Evolutionary conservation across 768 basidiomycete genomes (phyloP).

Genomic region (Mycena epipterygia): DNA sequence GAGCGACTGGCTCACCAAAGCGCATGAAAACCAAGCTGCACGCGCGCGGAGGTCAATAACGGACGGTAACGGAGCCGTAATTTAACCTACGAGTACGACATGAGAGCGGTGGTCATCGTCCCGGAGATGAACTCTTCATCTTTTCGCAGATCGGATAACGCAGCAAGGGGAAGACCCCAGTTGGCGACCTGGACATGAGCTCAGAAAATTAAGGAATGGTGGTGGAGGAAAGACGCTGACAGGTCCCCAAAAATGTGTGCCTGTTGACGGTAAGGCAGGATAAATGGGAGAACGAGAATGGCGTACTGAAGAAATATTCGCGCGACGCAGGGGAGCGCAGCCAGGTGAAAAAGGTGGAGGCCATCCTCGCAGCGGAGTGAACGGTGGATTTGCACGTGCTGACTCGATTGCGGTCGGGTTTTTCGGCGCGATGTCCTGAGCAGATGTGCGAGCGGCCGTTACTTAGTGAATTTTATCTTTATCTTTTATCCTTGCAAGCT

Average conservation of each 20-base stretch:
- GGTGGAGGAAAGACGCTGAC: constrained; percentile 66
- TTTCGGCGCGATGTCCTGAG: too few relatives aligned
- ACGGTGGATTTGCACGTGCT: background rate
- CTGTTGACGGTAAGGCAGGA: constrained; percentile 53
- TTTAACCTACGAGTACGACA: constrained; percentile 88
- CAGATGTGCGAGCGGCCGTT: too few relatives aligned
- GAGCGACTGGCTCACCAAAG: constrained; percentile 71
- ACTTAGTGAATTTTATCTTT: too few relatives aligned
- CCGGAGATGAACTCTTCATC: constrained; percentile 98
- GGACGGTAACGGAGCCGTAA: constrained; percentile 12
- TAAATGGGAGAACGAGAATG: constrained; percentile 12
- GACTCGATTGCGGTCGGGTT: too few relatives aligned
- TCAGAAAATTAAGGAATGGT: constrained; percentile 25
- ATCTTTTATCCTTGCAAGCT: too few relatives aligned
- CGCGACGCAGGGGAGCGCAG: constrained; percentile 90
- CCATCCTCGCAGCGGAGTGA: constrained; percentile 61
- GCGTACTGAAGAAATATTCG: constrained; percentile 96
- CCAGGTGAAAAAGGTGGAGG: constrained; percentile 91
- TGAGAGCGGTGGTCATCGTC: constrained; percentile 93
- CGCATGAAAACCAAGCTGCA: constrained; percentile 91
- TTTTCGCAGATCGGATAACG: constrained; percentile 89
- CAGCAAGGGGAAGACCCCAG: constrained; percentile 97
- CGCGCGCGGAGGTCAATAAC: constrained; percentile 18
- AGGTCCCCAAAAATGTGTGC: constrained; percentile 98
- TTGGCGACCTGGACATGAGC: constrained; percentile 83